These are phyloP conservation scores for Lactarius hatsudake DNA, from an alignment of 768 basidiomycete species.

Conservation along the genomic window DNA sequence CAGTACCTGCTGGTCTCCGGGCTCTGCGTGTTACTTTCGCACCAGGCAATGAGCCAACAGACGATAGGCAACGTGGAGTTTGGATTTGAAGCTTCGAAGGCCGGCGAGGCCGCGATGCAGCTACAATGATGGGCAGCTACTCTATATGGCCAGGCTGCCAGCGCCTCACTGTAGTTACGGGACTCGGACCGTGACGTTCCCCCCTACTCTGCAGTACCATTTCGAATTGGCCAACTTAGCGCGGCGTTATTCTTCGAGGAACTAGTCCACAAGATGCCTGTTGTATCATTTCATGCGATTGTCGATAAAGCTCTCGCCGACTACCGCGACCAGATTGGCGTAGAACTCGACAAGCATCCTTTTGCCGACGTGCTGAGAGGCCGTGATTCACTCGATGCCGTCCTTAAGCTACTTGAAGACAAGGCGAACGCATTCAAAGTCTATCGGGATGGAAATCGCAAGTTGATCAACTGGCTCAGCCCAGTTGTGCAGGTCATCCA, in stretches of 20 bases:
- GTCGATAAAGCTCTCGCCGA: neutral
- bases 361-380: neutral
- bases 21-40: no score
- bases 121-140: no score
- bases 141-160: no score
- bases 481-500: neutral
- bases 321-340: neutral
- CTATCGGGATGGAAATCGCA: neutral
- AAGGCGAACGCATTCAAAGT: neutral
- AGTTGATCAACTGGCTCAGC: neutral
- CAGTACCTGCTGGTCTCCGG: no score
- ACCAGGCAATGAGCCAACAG: no score
- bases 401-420: neutral
- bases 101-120: no score
- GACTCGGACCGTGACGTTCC: no score
- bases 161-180: no score
- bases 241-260: neutral
- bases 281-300: neutral
- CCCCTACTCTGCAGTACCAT: no score
- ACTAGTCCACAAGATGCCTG: neutral
- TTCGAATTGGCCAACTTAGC: neutral
- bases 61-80: no score
- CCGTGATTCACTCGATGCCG: neutral
- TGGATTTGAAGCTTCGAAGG: no score
- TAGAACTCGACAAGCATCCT: constrained; percentile 2